Evolutionary conservation across 2,329 filamentous ascomycete species (phyloP).

Genomic region (Chalaropsis ovoidea): DNA sequence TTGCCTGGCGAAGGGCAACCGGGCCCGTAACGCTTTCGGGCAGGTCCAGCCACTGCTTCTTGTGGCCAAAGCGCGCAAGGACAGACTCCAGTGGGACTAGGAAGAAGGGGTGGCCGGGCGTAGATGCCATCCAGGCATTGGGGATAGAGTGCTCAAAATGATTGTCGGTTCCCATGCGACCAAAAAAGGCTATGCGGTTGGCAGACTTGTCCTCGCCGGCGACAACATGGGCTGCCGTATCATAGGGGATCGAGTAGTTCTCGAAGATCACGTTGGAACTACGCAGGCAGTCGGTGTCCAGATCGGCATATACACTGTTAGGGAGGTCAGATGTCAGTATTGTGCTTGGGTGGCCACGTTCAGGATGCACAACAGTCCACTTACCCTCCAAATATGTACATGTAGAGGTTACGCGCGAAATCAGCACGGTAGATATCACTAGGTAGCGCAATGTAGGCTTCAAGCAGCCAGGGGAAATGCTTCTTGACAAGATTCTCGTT

Average conservation of each 20-base stretch:
- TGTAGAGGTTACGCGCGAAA: conserved; percentile 32
- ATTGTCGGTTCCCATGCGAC: conserved; percentile 31
- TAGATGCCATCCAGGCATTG: conserved; percentile 34
- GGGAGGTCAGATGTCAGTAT: no score
- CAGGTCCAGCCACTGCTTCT: conserved; percentile 6
- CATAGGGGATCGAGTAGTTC: conserved; percentile 26
- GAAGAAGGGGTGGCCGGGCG: conserved; percentile 33
- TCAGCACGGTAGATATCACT: conserved; percentile 33
- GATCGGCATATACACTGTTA: conserved; percentile 30
- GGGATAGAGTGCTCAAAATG: conserved; percentile 32
- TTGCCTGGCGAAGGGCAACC: conserved; percentile 25
- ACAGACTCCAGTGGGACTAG: conserved; percentile 29
- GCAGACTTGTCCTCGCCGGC: conserved; percentile 6
- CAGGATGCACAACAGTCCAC: conserved; percentile 12
- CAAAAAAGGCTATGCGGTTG: conserved; percentile 29
- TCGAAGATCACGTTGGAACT: conserved; percentile 28
- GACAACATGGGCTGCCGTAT: conserved; percentile 2
- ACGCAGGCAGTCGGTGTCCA: conserved; percentile 32
- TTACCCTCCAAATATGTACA: conserved; percentile 34
- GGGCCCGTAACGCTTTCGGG: conserved; percentile 26
- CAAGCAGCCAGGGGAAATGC: conserved; percentile 31
- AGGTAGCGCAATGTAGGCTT: conserved; percentile 30
- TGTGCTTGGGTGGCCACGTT: no score
- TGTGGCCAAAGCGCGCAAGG: conserved; percentile 17
- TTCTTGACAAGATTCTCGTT: conserved; percentile 32